Base-by-base conservation (phyloP, 495 filamentous ascomycete genomes). In the Neurospora cerealis region DNA sequence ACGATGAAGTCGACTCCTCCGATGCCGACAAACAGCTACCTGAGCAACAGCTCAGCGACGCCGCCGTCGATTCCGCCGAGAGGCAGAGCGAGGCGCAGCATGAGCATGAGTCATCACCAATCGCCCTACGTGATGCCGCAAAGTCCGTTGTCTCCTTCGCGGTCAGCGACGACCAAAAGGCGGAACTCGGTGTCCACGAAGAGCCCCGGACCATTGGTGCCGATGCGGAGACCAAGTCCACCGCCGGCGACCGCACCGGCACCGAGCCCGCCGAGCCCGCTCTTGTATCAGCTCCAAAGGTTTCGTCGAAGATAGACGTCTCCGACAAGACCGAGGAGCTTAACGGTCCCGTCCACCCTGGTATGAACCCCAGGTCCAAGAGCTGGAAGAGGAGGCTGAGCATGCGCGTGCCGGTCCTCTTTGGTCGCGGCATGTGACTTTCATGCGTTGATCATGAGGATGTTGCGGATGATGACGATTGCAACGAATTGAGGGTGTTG, bases 391-490 rank as follows among this genome's bases (percentile, higher is more conserved):
- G 74, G 72, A 73, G 76, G 13, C 74, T 80, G 2, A 66, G 54
- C 73, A 72, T 81, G 60, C 72, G 76, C 21, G 77, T 78, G 44
- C 79, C 78, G 17, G 78, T 71, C 32, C 77, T 80, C 73, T 78
- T 79, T 70, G 78, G 79, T 21, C 77, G 76, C 17, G 77, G 78
- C 72, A 80, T 76, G 75, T 81, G 79, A 81, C 77, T 79, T 71
- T 66, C 54, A 17, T 66, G 13, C 54, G 1, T 8, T 19, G 28
- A 7, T 60, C 54, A 66, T 62, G 28, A 62, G 8, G 54, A 62
- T 8, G 54, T 4, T 32, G 13, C 46, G 21, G 21, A 62, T 28
- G 54, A 34, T 19, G 1, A 62, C 5, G 48, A 32, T 3, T 44
- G 42, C 42, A 32, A 62, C 54, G 54, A 66, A 34, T 34, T 66